Conservation (phyloP, 139 green algal genomes). For the Tetratostichococcus sp. region DNA sequence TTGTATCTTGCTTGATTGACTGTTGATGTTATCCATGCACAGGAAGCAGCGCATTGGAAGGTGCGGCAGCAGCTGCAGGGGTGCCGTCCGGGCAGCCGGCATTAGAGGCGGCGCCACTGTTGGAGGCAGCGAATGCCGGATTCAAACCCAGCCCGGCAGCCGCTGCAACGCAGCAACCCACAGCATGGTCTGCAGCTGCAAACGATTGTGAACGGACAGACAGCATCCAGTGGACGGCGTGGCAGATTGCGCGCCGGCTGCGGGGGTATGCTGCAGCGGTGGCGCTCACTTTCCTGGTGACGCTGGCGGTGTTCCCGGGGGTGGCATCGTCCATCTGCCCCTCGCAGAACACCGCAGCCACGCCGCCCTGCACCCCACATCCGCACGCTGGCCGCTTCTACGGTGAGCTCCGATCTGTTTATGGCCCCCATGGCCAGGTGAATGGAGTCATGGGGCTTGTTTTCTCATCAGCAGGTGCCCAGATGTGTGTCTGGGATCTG, state of each 20-base stretch:
- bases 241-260: neutral
- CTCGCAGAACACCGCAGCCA: conserved; percentile 20
- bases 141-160: too few species aligned
- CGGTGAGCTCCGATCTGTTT: neutral
- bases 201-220: neutral
- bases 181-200: too few species aligned
- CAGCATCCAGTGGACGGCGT: neutral
- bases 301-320: conserved; percentile 27
- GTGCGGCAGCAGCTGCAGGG: too few species aligned
- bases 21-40: neutral
- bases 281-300: conserved; percentile 15
- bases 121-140: too few species aligned
- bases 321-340: conserved; percentile 36
- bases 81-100: too few species aligned
- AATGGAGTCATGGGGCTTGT: too few species aligned
- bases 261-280: conserved; percentile 13
- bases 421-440: neutral
- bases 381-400: conserved; percentile 3
- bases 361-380: conserved; percentile 19
- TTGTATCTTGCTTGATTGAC: too few species aligned
- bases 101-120: too few species aligned
- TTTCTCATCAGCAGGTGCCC: too few species aligned
- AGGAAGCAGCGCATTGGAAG: neutral
- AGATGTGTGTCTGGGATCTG: too few species aligned
- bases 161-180: too few species aligned